These are phyloP conservation scores for Haberlea rhodopensis DNA, from an alignment of 257 asterid species.

Conservation along the genomic window DNA sequence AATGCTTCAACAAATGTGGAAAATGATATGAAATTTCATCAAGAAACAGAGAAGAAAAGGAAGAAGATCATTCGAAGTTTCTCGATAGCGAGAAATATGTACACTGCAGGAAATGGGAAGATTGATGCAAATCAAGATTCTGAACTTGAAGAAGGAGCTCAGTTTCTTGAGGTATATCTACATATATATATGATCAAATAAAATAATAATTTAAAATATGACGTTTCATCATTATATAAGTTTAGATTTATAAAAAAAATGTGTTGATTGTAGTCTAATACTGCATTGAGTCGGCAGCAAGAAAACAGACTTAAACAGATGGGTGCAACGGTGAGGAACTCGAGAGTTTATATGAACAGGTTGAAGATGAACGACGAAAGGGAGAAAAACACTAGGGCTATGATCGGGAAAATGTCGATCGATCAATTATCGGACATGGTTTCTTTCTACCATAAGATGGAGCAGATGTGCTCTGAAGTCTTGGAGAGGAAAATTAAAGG, in stretches of 20 bases:
- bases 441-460: constrained; percentile 70
- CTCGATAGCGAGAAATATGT: constrained; percentile 55
- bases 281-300: constrained; percentile 62
- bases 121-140: constrained; percentile 36
- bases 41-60: constrained; percentile 49
- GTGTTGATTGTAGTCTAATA: constrained; percentile 46
- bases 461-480: constrained; percentile 59
- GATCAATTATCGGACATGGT: constrained; percentile 61
- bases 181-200: background rate
- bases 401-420: constrained; percentile 60
- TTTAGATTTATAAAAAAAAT: too few species aligned
- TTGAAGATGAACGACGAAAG: constrained; percentile 52
- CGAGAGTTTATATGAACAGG: constrained; percentile 42
- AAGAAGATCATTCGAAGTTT: constrained; percentile 49
- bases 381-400: constrained; percentile 45
- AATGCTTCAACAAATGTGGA: constrained; percentile 28
- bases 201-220: too few species aligned
- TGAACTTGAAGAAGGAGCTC: constrained; percentile 68
- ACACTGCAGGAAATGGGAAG: constrained; percentile 20
- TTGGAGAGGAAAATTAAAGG: constrained; percentile 52
- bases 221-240: background rate
- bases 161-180: constrained; percentile 62
- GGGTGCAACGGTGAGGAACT: constrained; percentile 81
- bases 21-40: constrained; percentile 31
- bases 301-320: constrained; percentile 66